Conservation (phyloP, 768 basidiomycete species). For the Mycena crocata region DNA sequence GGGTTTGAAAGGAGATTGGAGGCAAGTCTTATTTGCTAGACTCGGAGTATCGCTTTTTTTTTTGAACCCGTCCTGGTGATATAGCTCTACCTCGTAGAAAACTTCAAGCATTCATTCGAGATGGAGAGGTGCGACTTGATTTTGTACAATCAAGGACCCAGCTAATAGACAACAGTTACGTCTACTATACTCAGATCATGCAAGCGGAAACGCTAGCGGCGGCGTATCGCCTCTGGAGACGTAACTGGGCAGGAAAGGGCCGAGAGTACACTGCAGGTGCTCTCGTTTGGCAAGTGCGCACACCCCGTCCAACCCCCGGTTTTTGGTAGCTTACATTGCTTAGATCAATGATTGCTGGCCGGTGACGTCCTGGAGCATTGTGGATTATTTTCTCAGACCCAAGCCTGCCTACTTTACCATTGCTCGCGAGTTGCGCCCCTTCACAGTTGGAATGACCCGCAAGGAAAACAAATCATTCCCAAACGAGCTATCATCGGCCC, state of each 20-base stretch:
- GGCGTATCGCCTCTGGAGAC: slow-evolving; percentile 91
- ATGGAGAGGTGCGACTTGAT: slow-evolving; percentile 76
- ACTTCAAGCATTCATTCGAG: slow-evolving; percentile 90
- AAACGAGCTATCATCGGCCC: slow-evolving; percentile 72
- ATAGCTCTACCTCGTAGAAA: slow-evolving; percentile 92
- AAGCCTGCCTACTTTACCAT: slow-evolving; percentile 93
- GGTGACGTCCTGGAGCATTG: slow-evolving; percentile 92
- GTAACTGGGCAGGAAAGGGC: slow-evolving; percentile 92
- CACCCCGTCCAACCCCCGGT: neutral
- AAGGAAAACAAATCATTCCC: slow-evolving; percentile 72
- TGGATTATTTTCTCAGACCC: slow-evolving; percentile 93
- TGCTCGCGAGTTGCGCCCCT: slow-evolving; percentile 83
- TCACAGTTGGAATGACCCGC: slow-evolving; percentile 88
- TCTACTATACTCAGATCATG: slow-evolving; percentile 96
- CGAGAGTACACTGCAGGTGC: slow-evolving; percentile 90
- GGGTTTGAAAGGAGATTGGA: slow-evolving; percentile 88
- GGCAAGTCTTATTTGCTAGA: slow-evolving; percentile 49
- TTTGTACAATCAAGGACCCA: slow-evolving; percentile 10
- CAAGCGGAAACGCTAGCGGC: slow-evolving; percentile 91
- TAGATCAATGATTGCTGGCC: slow-evolving; percentile 96
- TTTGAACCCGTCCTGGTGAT: neutral
- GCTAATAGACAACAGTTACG: slow-evolving; percentile 65
- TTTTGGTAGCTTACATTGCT: neutral
- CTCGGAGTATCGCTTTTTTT: too few relatives aligned
- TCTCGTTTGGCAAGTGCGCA: slow-evolving; percentile 91